phyloP scores from a whole-genome alignment of 2,329 filamentous ascomycete genomes.

The Hypoxylon sp. region DNA sequence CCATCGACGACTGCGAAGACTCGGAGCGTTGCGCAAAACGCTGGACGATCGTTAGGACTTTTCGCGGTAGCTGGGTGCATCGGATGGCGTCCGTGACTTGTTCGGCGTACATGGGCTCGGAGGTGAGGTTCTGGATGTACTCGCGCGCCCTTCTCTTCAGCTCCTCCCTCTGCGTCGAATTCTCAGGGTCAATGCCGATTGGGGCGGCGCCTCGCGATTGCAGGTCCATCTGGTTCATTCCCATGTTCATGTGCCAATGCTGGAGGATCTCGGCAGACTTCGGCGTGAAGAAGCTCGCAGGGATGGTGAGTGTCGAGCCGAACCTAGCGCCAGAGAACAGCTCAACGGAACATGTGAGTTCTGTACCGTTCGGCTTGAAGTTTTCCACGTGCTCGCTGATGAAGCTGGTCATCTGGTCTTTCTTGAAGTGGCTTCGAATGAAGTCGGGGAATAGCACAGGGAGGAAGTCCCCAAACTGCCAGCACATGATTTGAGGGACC shows the following conservation, averaged over 20 bases:
- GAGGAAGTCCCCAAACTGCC: conserved; percentile 71
- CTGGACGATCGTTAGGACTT: conserved; percentile 65
- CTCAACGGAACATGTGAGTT: conserved; percentile 62
- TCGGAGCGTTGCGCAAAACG: conserved; percentile 63
- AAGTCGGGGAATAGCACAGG: conserved; percentile 67
- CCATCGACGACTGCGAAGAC: conserved; percentile 61
- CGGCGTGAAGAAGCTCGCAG: conserved; percentile 68
- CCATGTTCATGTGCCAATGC: conserved; percentile 65
- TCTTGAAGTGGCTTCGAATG: conserved; percentile 66
- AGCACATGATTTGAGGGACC: conserved; percentile 70
- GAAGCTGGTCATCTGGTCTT: conserved; percentile 66
- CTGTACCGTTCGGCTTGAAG: conserved; percentile 60
- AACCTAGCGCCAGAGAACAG: conserved; percentile 65
- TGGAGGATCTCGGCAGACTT: conserved; percentile 63
- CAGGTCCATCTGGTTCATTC: conserved; percentile 59
- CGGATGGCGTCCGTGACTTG: conserved; percentile 65
- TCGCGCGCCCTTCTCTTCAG: conserved; percentile 63
- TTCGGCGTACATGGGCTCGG: conserved; percentile 64
- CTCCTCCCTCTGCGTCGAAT: conserved; percentile 60
- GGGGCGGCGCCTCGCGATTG: conserved; percentile 62
- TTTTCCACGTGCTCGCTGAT: conserved; percentile 64
- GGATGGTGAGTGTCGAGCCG: conserved; percentile 61
- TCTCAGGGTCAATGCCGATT: conserved; percentile 65
- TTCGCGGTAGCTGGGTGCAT: conserved; percentile 63
- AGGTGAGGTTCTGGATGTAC: conserved; percentile 65